Evolutionary conservation across 495 filamentous ascomycete genomes (phyloP), one percentile per base, ranked within the genome.

Genomic region (Neurospora sp.): DNA sequence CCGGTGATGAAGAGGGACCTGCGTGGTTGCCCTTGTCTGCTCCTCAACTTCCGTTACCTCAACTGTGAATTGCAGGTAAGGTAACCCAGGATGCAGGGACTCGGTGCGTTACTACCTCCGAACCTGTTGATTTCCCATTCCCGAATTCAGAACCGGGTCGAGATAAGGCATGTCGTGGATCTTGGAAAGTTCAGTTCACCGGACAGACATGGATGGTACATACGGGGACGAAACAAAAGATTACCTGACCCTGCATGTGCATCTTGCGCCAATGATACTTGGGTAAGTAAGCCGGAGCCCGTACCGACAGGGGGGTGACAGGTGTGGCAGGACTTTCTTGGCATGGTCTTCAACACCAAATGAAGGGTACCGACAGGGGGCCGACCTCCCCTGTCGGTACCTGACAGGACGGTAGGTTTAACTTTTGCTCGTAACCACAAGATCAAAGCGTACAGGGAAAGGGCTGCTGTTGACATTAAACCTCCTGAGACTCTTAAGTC

Each of bases 61-160:
- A 69, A 76, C 69, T 76, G 41, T 76, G 77, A 76, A 79, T 77
- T 75, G 76, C 76, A 76, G 75, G 16, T 16, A 38, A 77, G 48
- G 53, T 35, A 35, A 66, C 53, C 27, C 53, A 66, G 12, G 27
- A 66, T 66, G 53, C 53, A 66, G 40, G 39, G 22, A 48, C 42
- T 70, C 69, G 69, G 69, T 66, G 27, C 53, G 53, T 35, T 66
- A 66, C 53, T 35, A 66, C 27, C 53, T 35, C 53, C 53, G 22
- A 31, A 35, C 53, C 14, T 18, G 53, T 66, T 66, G 53, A 18
- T 66, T 16, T 66, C 53, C 27, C 12, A 66, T 66, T 66, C 53
- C 27, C 53, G 22, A 61, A 61, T 31, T 31, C 53, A 61, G 27
- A 61, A 61, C 27, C 12, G 12, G 53, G 53, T 61, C 53, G 53